phyloP scores from a whole-genome alignment of 306 rosid genomes.

The Prunus kanzakura region DNA sequence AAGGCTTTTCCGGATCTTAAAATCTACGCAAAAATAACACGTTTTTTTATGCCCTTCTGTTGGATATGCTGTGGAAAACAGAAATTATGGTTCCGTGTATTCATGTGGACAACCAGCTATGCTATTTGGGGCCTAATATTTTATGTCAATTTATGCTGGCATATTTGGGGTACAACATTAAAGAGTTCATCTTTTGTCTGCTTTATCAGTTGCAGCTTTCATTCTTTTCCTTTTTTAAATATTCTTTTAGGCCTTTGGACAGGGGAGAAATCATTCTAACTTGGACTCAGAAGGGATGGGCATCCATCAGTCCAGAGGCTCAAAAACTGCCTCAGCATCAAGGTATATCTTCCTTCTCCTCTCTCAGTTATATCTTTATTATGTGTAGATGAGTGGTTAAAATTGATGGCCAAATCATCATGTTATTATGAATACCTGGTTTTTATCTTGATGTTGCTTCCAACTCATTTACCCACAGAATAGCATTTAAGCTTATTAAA shows the following conservation, averaged over 20 bases:
- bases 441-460: not conserved
- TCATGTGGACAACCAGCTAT: not conserved
- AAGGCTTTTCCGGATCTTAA: not conserved
- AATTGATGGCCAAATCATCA: not conserved
- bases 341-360: slow-evolving; percentile 41
- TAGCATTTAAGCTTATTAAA: not conserved
- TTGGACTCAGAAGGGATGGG: slow-evolving; percentile 46
- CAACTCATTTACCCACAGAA: not conserved
- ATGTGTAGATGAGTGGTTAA: not conserved
- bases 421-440: not conserved
- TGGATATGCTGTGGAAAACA: not conserved
- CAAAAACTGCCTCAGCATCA: slow-evolving; percentile 42
- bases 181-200: not conserved
- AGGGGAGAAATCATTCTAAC: slow-evolving; percentile 35
- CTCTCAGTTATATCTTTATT: not conserved
- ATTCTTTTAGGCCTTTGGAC: slow-evolving; percentile 53
- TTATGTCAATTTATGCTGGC: not conserved
- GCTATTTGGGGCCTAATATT: not conserved
- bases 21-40: not conserved
- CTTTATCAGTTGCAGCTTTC: not conserved
- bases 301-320: slow-evolving; percentile 40
- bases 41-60: not conserved
- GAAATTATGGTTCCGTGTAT: not conserved
- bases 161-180: not conserved
- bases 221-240: not conserved